Evolutionary conservation across 305 asterid species (phyloP).

Genomic region (Coffea humblotiana): DNA sequence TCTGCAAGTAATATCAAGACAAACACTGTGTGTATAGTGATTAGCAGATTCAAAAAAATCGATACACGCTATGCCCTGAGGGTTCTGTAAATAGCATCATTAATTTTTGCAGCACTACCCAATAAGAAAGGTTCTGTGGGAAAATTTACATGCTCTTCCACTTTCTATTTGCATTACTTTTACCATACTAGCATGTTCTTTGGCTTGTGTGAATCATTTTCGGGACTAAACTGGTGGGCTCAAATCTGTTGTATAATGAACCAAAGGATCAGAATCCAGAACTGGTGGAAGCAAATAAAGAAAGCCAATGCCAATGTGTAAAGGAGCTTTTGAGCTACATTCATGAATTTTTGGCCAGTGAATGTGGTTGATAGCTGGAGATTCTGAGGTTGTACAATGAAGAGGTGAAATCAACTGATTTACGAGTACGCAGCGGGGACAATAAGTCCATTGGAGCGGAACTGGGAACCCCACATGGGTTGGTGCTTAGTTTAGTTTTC

Average conservation of each 20-base stretch:
- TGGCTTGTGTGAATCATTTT: no score
- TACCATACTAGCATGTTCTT: no score
- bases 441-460: neutral
- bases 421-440: neutral
- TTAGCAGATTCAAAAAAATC: neutral
- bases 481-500: neutral
- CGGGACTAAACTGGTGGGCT: no score
- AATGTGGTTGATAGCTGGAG: slow-evolving; percentile 7
- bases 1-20: slow-evolving; percentile 11
- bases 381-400: neutral
- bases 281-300: neutral
- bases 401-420: neutral
- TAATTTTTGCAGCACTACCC: neutral
- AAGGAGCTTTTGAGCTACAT: neutral
- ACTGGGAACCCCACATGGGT: neutral
- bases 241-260: neutral
- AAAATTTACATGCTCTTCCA: slow-evolving; percentile 2
- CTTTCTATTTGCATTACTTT: no score
- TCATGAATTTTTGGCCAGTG: neutral
- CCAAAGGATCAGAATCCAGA: neutral
- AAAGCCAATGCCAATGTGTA: neutral
- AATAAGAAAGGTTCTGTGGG: neutral
- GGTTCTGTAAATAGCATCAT: neutral
- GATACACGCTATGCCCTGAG: neutral
- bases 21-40: slow-evolving; percentile 12